Base-by-base conservation (phyloP, 2,329 filamentous ascomycete species). In the Calonectria leucothoes region DNA sequence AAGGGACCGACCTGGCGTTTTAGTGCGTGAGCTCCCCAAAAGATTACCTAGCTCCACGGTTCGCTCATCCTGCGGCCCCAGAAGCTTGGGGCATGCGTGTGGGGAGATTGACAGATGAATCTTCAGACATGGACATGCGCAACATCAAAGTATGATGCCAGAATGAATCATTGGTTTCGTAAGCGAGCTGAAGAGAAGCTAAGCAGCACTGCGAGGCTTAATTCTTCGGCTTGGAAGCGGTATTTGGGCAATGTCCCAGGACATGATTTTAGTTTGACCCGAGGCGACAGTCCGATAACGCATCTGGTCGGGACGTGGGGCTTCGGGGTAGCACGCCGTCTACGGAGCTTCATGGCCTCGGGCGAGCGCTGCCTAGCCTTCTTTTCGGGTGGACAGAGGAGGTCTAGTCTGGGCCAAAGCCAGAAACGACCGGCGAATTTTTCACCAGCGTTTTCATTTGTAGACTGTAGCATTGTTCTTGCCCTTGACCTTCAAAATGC, bases 41-140 rank as follows among this genome's bases (percentile, higher is more conserved):
- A 33, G 33, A 61, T 42, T 61, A 27, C 55, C 55, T 61, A 61
- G 35, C 55, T 61, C 55, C 55, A 61, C 39, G 25, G 59, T 64
- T 64, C 37, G 59, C 57, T 37, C 59, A 64, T 11, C 17, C 15
- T 6, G 37, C 57, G 25, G 59, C 59, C 37, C 39, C 39, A 45
- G 59, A 33, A 64, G 59, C 59, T 64, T 48, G 59, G 39, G 59
- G 59, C 59, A 64, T 31, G 37, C 27, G 8, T 25, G 37, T 64
- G 59, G 59, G 29, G 59, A 42, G 25, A 37, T 12, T 59, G 55
- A 23, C n/a, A 6, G 55, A 39, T 37, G 55, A 59, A 31, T 31
- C 51, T 20, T 12, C 27, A 31, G 17, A 31, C 42, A 33, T 33
- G 11, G 25, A 12, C 7, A 15, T 1, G 33, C n/a, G 4, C 6